These are phyloP conservation scores for Discostella stelligera DNA, from an alignment of 352 stramenopile genomes.

Conservation along the genomic window DNA sequence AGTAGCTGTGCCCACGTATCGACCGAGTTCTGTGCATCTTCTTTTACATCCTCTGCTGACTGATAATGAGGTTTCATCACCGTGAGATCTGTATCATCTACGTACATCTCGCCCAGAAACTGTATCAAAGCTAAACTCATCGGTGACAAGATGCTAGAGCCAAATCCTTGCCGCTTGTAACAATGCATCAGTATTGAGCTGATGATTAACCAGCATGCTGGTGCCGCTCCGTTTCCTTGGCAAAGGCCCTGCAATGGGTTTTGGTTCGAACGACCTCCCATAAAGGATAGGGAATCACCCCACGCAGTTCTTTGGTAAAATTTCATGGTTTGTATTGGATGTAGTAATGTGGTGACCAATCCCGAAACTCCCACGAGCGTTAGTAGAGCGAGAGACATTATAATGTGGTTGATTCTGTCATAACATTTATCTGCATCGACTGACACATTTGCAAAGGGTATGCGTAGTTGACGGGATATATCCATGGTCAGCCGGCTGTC, in stretches of 20 bases:
- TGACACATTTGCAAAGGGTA: conserved; percentile 14
- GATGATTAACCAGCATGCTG: too few species aligned
- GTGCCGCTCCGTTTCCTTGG: too few species aligned
- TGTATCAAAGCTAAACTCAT: background rate
- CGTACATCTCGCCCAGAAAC: too few species aligned
- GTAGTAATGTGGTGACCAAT: conserved; percentile 3
- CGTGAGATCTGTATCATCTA: conserved; percentile 12
- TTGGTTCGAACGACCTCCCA: too few species aligned
- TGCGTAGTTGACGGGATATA: conserved; percentile 10
- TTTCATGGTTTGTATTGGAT: conserved; percentile 23
- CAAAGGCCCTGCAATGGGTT: too few species aligned
- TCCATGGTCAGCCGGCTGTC: too few species aligned
- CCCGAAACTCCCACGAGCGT: background rate
- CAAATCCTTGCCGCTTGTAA: conserved; percentile 6
- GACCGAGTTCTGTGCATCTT: background rate
- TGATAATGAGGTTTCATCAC: background rate
- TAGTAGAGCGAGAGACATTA: conserved; percentile 15
- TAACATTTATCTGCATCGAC: conserved; percentile 34
- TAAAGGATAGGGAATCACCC: too few species aligned
- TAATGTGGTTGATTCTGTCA: conserved; percentile 32
- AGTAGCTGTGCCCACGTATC: background rate
- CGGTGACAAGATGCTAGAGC: conserved; percentile 1
- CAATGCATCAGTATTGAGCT: conserved; percentile 12
- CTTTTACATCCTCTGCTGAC: background rate
- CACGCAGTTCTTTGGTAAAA: too few species aligned